Evolutionary conservation across 163 green algal species (phyloP), one percentile per base, ranked within the genome.

Genomic region (Chlamydomonas reinhardtii): DNA sequence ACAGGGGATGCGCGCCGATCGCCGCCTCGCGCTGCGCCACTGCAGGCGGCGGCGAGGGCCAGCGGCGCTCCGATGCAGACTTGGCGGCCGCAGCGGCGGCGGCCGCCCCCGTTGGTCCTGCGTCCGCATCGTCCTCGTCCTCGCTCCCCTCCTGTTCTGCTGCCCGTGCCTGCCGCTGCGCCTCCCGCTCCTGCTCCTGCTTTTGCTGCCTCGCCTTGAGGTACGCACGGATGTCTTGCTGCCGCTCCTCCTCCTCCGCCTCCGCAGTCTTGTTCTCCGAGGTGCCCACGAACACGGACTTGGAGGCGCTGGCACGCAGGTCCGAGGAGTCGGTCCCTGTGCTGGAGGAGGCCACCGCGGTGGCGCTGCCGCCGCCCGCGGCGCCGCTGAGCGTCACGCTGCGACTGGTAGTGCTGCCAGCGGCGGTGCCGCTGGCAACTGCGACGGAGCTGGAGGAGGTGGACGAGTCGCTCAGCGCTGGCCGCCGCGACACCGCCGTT

Each of bases 201-300:
- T 34, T 24, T 59, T 22, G 39, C 39, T 56, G 48, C 43, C 82
- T 61, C 27, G 39, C 61, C 61, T 54, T 65, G 5, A 87, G 59
- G 82, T 87, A 87, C 31, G 64, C 72, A 37, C 54, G 69, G 24
- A 87, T 87, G 39, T 87, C 72, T 37, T 37, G 37, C 35, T 31
- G 11, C 2, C 82, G 82, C 71, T 87, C 72, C 80, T 79, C 80
- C 17, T 86, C 71, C 37, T 59, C 70, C 73, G 64, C 69, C 48
- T 66, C 72, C 31, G 72, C 54, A 2, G 59, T 20, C 29, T 35
- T 5, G 2, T 54, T 31, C 3, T 77, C 68, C 32, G 68, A 35
- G 0, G 70, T 87, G 19, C 72, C 65, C 11, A 87, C 82, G n/a
- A 87, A 87, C 29, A 82, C 61, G 35, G 72, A 74, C n/a, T 73